Conservation (phyloP, 2,329 filamentous ascomycete genomes). For the Arthroderma sp. region DNA sequence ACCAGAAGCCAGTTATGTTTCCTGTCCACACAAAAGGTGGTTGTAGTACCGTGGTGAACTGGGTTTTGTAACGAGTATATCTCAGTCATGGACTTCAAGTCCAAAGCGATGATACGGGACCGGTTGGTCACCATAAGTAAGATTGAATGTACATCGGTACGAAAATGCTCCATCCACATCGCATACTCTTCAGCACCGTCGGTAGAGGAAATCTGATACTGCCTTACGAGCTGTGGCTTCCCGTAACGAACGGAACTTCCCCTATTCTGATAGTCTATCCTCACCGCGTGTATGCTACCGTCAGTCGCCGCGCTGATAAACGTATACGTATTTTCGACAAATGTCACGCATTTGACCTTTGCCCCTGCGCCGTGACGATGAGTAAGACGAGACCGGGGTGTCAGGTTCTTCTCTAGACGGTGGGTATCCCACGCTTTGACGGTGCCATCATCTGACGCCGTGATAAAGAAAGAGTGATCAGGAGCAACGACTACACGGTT, state of each 20-base stretch:
- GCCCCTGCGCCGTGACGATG: conserved; percentile 60
- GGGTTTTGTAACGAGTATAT: conserved; percentile 75
- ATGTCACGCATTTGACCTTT: conserved; percentile 69
- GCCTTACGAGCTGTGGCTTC: conserved; percentile 60
- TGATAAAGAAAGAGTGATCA: conserved; percentile 90
- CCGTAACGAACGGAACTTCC: conserved; percentile 58
- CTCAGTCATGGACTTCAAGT: conserved; percentile 73
- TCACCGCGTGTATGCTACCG: conserved; percentile 79
- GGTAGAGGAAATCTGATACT: conserved; percentile 52
- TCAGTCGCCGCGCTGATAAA: conserved; percentile 86
- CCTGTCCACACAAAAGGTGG: conserved; percentile 77
- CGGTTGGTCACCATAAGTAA: conserved; percentile 76
- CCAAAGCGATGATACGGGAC: conserved; percentile 69
- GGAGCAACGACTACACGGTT: conserved; percentile 72
- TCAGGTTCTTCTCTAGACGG: conserved; percentile 79
- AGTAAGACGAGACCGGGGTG: conserved; percentile 73
- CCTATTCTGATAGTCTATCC: conserved; percentile 53
- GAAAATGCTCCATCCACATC: conserved; percentile 87
- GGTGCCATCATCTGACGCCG: conserved; percentile 77
- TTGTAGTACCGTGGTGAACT: conserved; percentile 80
- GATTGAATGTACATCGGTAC: conserved; percentile 66
- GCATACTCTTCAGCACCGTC: conserved; percentile 52
- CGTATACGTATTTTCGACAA: conserved; percentile 85
- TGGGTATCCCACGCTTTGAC: conserved; percentile 91
- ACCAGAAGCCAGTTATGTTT: conserved; percentile 82